Evolutionary conservation across 2,329 filamentous ascomycete species (phyloP).

Genomic region (Penicillium sp.): DNA sequence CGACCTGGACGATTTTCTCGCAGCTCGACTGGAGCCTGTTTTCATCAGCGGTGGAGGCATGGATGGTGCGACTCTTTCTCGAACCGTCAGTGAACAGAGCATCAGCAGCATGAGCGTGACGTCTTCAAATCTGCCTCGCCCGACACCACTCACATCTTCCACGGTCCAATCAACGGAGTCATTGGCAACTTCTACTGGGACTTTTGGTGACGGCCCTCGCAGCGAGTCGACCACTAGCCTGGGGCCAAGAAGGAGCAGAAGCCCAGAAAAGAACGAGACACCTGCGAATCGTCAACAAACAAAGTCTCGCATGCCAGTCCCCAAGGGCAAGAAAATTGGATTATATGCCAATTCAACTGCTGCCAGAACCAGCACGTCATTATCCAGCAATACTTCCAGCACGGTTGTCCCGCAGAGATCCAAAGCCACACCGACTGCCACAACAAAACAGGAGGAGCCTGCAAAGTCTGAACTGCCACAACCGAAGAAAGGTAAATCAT

Average conservation of each 20-base stretch:
- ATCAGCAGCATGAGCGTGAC: slow-evolving; percentile 39
- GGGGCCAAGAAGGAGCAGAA: slow-evolving; percentile 7
- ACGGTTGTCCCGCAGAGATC: slow-evolving; percentile 12
- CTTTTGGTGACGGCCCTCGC: slow-evolving; percentile 23
- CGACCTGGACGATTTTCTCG: slow-evolving; percentile 54
- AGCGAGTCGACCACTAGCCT: slow-evolving; percentile 11
- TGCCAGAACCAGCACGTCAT: slow-evolving; percentile 27
- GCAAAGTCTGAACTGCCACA: slow-evolving; percentile 38
- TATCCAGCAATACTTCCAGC: slow-evolving; percentile 27
- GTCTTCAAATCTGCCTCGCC: slow-evolving; percentile 32
- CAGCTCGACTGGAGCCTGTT: slow-evolving; percentile 54
- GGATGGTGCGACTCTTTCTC: slow-evolving; percentile 37
- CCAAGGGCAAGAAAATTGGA: slow-evolving; percentile 24
- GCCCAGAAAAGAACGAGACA: slow-evolving; percentile 13
- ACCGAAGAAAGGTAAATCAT: slow-evolving; percentile 40
- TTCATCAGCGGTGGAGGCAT: slow-evolving; percentile 52
- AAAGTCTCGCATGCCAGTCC: slow-evolving; percentile 31
- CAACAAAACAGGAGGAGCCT: slow-evolving; percentile 24
- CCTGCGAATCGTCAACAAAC: not conserved
- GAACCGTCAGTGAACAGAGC: slow-evolving; percentile 48
- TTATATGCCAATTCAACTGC: slow-evolving; percentile 30
- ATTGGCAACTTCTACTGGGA: slow-evolving; percentile 33
- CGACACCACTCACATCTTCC: slow-evolving; percentile 29
- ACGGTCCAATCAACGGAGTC: slow-evolving; percentile 42
- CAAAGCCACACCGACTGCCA: slow-evolving; percentile 9